Base-by-base conservation (phyloP, 1,284 basidiomycete species). In the Apiotrichum veenhuisii region DNA sequence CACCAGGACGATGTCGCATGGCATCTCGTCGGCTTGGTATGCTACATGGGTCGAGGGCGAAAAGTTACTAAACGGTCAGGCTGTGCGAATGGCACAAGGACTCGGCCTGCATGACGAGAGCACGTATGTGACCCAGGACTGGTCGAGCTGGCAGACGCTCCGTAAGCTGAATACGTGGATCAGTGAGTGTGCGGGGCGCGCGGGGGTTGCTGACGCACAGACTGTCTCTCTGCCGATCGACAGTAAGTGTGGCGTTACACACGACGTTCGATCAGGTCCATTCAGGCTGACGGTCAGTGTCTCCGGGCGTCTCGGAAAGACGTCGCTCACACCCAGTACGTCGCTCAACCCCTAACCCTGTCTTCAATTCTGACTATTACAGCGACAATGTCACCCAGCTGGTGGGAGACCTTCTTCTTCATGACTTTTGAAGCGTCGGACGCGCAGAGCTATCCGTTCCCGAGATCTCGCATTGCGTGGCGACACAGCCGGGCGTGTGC, bases 1-100 rank as follows among this genome's bases (percentile, higher is more conserved):
- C 54, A 57, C 14, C 60, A 64, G 34, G 62, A 64, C 44, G 57
- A 64, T n/a, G 36, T 59, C 8, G 58, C 62, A 14, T 64, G 62
- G 62, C 61, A 57, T 2, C 49, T 59, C 5, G 56, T 61, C 10
- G 62, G 59, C 11, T 41, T 64, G 51, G 58, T 60, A 30, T 7
- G 57, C 52, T 22, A 5, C 20, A 5, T 8, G 7, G n/a, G n/a
- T n/a, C n/a, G n/a, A n/a, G n/a, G n/a, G n/a, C n/a, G n/a, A n/a
- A n/a, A n/a, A n/a, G 10, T 7, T 12, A 25, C 51, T 43, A 23
- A 48, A 20, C 27, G 14, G 2, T 30, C 26, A 62, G 61, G 61
- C 62, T 2, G 59, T 61, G 22, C 52, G 62, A 8, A 58, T 64
- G 8, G 57, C 62, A 3, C 62, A 61, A 33, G 59, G 61, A 23